Evolutionary conservation across 176 grass and related monocot species (phyloP), one percentile per base, ranked within the genome.

Genomic region (Aegilops bicornis): DNA sequence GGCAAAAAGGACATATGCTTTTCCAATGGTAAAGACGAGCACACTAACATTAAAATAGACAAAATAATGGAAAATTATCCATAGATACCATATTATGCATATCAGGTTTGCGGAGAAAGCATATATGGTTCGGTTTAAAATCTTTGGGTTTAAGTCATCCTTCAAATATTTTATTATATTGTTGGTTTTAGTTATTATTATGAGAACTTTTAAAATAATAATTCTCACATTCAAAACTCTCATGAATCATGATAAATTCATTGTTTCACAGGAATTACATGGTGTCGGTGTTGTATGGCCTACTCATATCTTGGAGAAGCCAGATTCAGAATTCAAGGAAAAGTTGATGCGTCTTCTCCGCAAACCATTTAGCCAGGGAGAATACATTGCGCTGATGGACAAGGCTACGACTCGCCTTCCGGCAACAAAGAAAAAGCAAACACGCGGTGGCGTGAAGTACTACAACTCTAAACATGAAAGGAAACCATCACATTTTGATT

Each of bases 401-500:
- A 47, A 12, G 15, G 88, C 83, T 62, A 82, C 56, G 77, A 1
- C 33, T 84, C 86, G 79, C 47, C 89, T 31, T 20, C 82, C 74
- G 2, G 61, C 87, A 36, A 73, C 82, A 33, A 89, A 90, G 59
- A 22, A 50, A 59, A 88, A 91, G 40, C 81, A 89, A 12, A 61
- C 85, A 60, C 91, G 90, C 27, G 59, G 66, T 42, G 89, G 82
- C 33, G 65, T 82, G 13, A 83, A 86, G 88, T 62, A 65, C 35
- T 68, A 76, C 35, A 85, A 93, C 63, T 32, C 67, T 39, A 63
- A 79, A n/a, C 48, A 94, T 48, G 77, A 79, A 64, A 79, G 69
- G 62, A 88, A 90, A 13, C 73, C n/a, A 58, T 98, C 93, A 69
- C 91, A 92, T 84, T 89, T 94, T 47, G 93, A 95, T 76, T 22